Evolutionary conservation across 805 yeast species (phyloP), one percentile per base, ranked within the genome.

Genomic region (Yamadazyma endophytica): DNA sequence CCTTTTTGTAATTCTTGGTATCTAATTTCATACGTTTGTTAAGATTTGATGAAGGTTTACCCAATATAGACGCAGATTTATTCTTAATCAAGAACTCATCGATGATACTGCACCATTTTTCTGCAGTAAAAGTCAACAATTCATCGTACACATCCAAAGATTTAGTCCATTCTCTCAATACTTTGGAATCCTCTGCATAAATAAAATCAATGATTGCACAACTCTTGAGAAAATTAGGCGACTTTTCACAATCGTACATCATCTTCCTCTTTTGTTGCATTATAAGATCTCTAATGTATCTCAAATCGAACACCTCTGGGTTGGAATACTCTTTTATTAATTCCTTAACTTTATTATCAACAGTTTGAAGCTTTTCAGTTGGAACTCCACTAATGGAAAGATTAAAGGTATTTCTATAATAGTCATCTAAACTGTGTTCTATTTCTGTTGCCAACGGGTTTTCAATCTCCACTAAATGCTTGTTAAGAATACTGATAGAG

Each of bases 381-480:
- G 97, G 96, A 6, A 90, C 92, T 35, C 94, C 90, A 28, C 70
- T 68, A 11, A 85, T 54, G 14, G 68, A 62, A 26, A 80, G 52
- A 40, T 73, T 72, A 13, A 83, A 58, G n/a, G 75, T 76, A 0
- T 82, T 72, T 37, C 73, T 67, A 31, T 75, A 55, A 50, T 71
- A 89, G 49, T 85, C 90, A 42, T 86, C 94, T 1, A 90, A 80
- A 48, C 77, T 75, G 43, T 69, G 79, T 17, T 71, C 78, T 4
- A 82, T 66, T 18, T 77, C 78, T 9, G 86, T 79, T 1, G 96
- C 90, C 31, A 77, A 58, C 1, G 97, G 96, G 28, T 84, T 77
- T 17, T 78, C 85, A 28, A 83, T 73, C 49, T 90, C 97, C 14
- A 89, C 85, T 39, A 92, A 66, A 36, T 71, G 56, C 46, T 75